Base-by-base conservation (phyloP, 257 asterid genomes). In the Gardenia jasminoides region DNA sequence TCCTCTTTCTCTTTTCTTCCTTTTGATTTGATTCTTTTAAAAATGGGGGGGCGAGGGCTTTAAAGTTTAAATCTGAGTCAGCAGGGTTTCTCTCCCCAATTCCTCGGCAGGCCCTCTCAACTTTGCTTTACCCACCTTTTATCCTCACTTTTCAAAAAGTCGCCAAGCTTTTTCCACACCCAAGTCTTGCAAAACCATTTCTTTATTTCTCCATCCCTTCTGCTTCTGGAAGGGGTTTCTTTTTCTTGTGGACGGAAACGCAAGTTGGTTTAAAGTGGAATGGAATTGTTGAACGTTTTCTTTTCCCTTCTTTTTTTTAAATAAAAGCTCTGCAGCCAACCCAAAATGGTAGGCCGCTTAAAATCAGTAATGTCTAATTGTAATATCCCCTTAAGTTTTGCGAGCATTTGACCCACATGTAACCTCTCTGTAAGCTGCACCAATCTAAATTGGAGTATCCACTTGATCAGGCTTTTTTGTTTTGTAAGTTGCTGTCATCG, bases 51-150 rank as follows among this genome's bases (percentile, higher is more conserved):
- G 74, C 86, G 79, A 62, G 72, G n/a, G 72, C 86, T 83, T 82
- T 83, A 28, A 76, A 36, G 85, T 83, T 82, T 83, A 28, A 76
- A 36, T 87, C 90, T 77, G 91, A 90, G 86, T 89, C 97, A 88
- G 77, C 91, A 79, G 43, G 43, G 8, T 33, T 6, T 85, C 65
- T 36, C n/a, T 36, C 80, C 54, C 67, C 76, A 78, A 66, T 76
- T 80, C 84, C 79, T 75, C 79, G 79, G 74, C 75, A 48, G 72
- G 58, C 39, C 10, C 67, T 67, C 16, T 10, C 15, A 33, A 26
- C 41, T 11, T 46, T 74, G 28, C 76, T 69, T 43, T n/a, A 22
- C 33, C 36, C 16, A 15, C 16, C 6, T 39, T 80, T 80, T 54
- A 54, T 80, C 79, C 79, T 13, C 76, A 31, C 83, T 77, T 88